Evolutionary conservation across 352 stramenopile species (phyloP).

Genomic region (Phytophthora ramorum): DNA sequence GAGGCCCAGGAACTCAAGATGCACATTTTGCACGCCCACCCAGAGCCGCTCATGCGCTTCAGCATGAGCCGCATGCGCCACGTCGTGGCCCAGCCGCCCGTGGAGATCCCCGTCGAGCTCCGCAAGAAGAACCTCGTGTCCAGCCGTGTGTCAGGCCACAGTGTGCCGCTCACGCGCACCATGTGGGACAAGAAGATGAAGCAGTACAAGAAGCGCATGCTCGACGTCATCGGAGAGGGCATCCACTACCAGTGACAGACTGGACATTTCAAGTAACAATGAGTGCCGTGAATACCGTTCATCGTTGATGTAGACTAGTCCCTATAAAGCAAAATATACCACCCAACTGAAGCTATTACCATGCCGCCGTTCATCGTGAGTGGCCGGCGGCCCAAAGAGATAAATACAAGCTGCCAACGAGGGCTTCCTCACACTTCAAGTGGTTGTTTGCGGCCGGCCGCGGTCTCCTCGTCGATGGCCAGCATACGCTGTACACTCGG

Average conservation of each 20-base stretch:
- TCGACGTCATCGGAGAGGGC: constrained; percentile 58
- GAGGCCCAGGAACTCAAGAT: constrained; percentile 67
- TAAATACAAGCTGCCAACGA: constrained; percentile 30
- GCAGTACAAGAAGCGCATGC: constrained; percentile 37
- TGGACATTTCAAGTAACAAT: not conserved
- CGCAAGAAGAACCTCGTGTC: constrained; percentile 40
- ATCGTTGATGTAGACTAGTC: constrained; percentile 6
- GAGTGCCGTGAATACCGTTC: not conserved
- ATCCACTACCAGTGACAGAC: constrained; percentile 41
- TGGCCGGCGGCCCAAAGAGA: constrained; percentile 1
- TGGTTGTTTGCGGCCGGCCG: constrained; percentile 33
- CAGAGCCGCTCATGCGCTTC: constrained; percentile 60
- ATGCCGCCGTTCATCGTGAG: too few relatives aligned
- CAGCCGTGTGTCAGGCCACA: constrained; percentile 58
- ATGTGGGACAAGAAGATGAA: constrained; percentile 76
- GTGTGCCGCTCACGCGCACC: constrained; percentile 58
- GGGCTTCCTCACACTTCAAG: constrained; percentile 36
- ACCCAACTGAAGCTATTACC: constrained; percentile 10
- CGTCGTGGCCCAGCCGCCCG: constrained; percentile 49
- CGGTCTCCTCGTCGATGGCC: constrained; percentile 54
- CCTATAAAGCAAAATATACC: constrained; percentile 11
- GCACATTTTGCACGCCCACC: constrained; percentile 55
- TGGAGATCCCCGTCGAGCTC: constrained; percentile 56
- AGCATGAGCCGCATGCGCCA: constrained; percentile 71
- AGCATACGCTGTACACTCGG: constrained; percentile 62